Evolutionary conservation across 495 filamentous ascomycete species (phyloP).

Genomic region (Amorphotheca resinae): DNA sequence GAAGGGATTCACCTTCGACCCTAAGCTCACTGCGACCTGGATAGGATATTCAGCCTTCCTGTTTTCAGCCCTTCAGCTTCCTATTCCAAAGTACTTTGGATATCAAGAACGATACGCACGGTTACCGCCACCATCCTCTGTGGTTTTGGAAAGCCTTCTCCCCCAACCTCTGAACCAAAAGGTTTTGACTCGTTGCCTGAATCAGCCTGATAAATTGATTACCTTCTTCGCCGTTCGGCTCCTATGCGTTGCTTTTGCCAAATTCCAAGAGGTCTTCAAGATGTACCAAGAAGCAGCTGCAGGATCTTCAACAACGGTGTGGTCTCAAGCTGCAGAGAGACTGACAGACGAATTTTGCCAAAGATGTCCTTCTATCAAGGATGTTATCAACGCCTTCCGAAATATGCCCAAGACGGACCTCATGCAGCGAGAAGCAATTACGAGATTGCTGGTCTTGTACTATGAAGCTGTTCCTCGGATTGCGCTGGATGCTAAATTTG

Average conservation of each 20-base stretch:
- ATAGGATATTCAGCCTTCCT: constrained; percentile 83
- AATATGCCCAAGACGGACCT: constrained; percentile 52
- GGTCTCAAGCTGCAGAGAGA: constrained; percentile 51
- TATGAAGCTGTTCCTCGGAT: constrained; percentile 71
- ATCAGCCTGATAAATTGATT: constrained; percentile 57
- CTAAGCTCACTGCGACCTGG: constrained; percentile 85
- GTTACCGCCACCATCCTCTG: constrained; percentile 60
- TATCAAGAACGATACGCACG: constrained; percentile 30
- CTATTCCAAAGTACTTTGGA: constrained; percentile 58
- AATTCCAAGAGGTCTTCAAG: constrained; percentile 48
- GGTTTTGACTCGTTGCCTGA: constrained; percentile 62
- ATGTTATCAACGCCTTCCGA: constrained; percentile 57
- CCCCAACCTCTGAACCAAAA: constrained; percentile 73
- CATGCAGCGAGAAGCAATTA: constrained; percentile 65
- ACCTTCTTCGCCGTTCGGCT: constrained; percentile 74
- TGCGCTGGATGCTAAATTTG: constrained; percentile 72
- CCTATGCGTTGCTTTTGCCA: constrained; percentile 63
- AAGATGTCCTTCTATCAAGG: constrained; percentile 65
- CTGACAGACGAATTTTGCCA: constrained; percentile 63
- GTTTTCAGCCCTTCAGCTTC: constrained; percentile 61
- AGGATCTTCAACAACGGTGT: constrained; percentile 33
- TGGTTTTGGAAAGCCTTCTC: constrained; percentile 74
- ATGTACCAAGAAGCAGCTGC: constrained; percentile 38
- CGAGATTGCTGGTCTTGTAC: constrained; percentile 61
- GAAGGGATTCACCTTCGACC: constrained; percentile 73